Evolutionary conservation across 257 asterid species (phyloP).

Genomic region (Solanum acaule): DNA sequence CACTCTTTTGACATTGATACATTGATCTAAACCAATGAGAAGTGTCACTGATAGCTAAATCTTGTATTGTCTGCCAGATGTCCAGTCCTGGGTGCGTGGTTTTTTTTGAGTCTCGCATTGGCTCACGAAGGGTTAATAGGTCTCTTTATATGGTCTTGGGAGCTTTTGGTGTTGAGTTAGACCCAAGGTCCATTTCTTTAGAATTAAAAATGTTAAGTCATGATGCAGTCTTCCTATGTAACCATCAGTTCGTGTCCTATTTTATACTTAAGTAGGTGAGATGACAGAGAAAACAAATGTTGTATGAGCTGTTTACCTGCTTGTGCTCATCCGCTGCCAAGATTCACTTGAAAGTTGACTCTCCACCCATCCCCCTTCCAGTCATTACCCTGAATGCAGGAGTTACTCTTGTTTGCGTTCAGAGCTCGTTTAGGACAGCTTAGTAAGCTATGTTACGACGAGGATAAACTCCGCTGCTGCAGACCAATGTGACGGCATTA

Average conservation of each 20-base stretch:
- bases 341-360: neutral
- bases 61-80: neutral
- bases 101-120: neutral
- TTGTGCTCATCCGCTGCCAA: neutral
- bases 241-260: neutral
- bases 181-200: neutral
- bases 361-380: neutral
- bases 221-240: neutral
- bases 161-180: neutral
- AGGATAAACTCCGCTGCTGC: neutral
- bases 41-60: neutral
- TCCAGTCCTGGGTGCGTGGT: neutral
- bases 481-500: neutral
- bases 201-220: neutral
- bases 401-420: neutral
- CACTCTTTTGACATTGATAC: neutral
- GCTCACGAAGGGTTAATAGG: neutral
- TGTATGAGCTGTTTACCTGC: neutral
- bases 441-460: neutral
- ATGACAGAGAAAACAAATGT: neutral
- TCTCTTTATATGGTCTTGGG: neutral
- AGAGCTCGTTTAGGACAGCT: neutral
- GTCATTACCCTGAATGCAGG: neutral
- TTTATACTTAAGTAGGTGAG: neutral
- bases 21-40: neutral